Evolutionary conservation across 2,329 filamentous ascomycete genomes (phyloP).

Genomic region (Sarocladium brachiariae): DNA sequence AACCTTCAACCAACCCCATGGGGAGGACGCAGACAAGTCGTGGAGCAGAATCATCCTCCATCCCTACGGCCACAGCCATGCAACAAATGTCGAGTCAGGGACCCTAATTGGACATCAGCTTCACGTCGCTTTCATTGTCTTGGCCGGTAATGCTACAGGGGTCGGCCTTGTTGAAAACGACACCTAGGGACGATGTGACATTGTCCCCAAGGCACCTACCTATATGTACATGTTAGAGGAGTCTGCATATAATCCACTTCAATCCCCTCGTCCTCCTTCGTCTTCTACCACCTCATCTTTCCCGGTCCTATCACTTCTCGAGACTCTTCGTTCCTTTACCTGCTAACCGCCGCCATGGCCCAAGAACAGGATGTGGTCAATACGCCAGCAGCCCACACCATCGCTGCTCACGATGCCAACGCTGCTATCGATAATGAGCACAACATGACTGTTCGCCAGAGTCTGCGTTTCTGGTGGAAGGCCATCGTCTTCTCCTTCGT

Average conservation of each 20-base stretch:
- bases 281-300: background rate
- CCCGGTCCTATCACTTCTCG: background rate
- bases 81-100: background rate
- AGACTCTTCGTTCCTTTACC: background rate
- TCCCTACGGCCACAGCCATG: background rate
- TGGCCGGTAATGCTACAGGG: background rate
- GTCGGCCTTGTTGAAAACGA: background rate
- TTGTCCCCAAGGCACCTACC: background rate
- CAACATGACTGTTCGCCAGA: slow-evolving; percentile 16
- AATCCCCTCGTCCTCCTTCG: background rate
- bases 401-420: slow-evolving; percentile 3
- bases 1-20: background rate
- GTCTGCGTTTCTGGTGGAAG: slow-evolving; percentile 17
- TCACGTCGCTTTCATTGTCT: background rate
- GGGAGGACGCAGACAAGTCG: background rate
- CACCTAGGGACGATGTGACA: background rate
- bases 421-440: slow-evolving; percentile 14
- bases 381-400: background rate
- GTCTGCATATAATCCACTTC: background rate
- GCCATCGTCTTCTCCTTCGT: slow-evolving; percentile 18
- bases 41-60: too few species aligned
- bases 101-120: background rate
- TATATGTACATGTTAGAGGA: background rate
- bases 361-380: background rate
- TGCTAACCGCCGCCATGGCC: background rate